Base-by-base conservation (phyloP, 768 basidiomycete species). In the Phlebiopsis flavidoalba region DNA sequence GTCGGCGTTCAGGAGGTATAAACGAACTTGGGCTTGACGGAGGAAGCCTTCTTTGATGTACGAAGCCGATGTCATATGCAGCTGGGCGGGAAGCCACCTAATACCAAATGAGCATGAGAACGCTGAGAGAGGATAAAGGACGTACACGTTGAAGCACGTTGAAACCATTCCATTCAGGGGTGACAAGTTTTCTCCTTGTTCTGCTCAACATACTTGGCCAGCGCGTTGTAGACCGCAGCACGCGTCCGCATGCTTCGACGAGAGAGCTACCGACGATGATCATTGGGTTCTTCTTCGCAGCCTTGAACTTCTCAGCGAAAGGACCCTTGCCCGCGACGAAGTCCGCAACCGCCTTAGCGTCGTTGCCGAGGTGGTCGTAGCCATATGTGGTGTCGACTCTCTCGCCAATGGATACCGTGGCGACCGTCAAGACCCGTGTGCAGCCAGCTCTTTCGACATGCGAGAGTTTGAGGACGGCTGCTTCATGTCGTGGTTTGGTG, bases 401-500 rank as follows among this genome's bases (percentile, higher is more conserved):
- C 73, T 96, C 90, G 31, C 97, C 97, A 60, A 99, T 86, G 36
- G n/a, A 96, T 74, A 45, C 91, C 97, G n/a, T n/a, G n/a, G n/a
- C n/a, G 36, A 97, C 82, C 67, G n/a, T 98, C 92, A 35, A 95
- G 80, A 50, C 85, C 83, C 6, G 86, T 87, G 70, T 95, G 89
- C 65, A 99, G 71, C 91, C 93, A 99, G 67, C 86, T 89, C 80
- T 94, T 95, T 67, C 97, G 85, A 68, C n/a, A 99, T 93, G 63
- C 97, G 92, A 24, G 95, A 94, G 80, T 98, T n/a, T 99, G 65
- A 98, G 80, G 58, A 98, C 95, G 21, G 97, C 90, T 5, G 95
- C 97, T 74, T 99, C 97, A 71, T 98, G 95, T 19, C 97, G 82
- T 10, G 96, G 96, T 76, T 98, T 97, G 47, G 95, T 97, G 59